phyloP scores from a whole-genome alignment of 352 stramenopile species.

The Phytophthora syringae region DNA sequence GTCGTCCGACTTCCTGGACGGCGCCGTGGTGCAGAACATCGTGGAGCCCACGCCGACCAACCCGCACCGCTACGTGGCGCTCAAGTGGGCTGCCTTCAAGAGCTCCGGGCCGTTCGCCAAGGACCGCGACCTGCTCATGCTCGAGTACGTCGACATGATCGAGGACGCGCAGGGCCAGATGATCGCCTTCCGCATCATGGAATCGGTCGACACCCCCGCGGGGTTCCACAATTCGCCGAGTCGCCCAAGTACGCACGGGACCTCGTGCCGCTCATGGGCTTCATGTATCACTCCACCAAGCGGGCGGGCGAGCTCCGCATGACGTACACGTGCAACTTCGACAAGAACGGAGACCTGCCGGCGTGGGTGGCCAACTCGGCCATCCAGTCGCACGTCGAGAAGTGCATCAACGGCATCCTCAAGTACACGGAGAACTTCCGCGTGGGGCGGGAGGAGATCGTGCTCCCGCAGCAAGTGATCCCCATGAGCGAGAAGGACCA shows the following conservation, averaged over 20 bases:
- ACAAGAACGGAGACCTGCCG: slow-evolving; percentile 83
- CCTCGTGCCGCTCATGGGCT: slow-evolving; percentile 82
- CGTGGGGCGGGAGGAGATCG: slow-evolving; percentile 68
- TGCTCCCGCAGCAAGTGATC: slow-evolving; percentile 80
- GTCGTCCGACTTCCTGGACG: slow-evolving; percentile 86
- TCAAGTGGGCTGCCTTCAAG: slow-evolving; percentile 90
- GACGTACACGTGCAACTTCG: slow-evolving; percentile 90
- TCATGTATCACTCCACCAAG: slow-evolving; percentile 90
- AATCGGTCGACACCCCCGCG: slow-evolving; percentile 75
- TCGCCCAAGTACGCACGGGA: slow-evolving; percentile 74
- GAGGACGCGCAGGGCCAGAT: slow-evolving; percentile 86
- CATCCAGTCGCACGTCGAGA: slow-evolving; percentile 89
- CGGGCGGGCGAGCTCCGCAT: slow-evolving; percentile 78
- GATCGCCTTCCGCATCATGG: slow-evolving; percentile 85
- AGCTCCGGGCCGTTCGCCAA: slow-evolving; percentile 80
- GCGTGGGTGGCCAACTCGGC: slow-evolving; percentile 85
- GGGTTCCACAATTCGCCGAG: slow-evolving; percentile 59
- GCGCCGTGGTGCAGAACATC: slow-evolving; percentile 83
- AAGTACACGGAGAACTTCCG: slow-evolving; percentile 89
- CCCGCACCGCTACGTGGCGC: slow-evolving; percentile 78
- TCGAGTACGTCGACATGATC: slow-evolving; percentile 91
- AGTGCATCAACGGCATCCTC: slow-evolving; percentile 85
- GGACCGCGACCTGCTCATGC: slow-evolving; percentile 82
- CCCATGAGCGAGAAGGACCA: slow-evolving; percentile 74
- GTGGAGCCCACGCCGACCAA: slow-evolving; percentile 67